phyloP scores from a whole-genome alignment of 129 eudicot genomes.

The Flaveria ramosissima region DNA sequence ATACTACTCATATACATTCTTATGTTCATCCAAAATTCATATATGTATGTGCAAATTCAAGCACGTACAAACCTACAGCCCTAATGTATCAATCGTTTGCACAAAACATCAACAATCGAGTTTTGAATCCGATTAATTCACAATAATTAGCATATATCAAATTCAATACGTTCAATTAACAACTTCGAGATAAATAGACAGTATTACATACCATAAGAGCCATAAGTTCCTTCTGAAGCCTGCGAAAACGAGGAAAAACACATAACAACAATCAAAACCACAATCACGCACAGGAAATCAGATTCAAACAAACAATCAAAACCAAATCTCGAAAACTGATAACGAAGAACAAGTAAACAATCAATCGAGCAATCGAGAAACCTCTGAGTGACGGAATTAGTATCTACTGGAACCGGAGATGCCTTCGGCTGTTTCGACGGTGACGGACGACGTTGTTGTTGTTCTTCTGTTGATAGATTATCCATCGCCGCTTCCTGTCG shows the following conservation, averaged over 20 bases:
- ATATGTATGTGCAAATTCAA: background rate
- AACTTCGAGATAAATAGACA: background rate
- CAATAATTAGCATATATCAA: slow-evolving; percentile 3
- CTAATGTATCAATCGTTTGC: background rate
- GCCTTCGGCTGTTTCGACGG: slow-evolving; percentile 50
- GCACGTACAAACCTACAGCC: background rate
- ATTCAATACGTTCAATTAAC: background rate
- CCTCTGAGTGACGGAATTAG: slow-evolving; percentile 77
- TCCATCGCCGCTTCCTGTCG: slow-evolving; percentile 44
- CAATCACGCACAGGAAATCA: slow-evolving; percentile 6
- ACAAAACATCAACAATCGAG: background rate
- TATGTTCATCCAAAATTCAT: too few species aligned
- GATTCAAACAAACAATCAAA: background rate
- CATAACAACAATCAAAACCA: background rate
- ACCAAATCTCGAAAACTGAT: background rate
- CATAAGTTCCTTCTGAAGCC: slow-evolving; percentile 90
- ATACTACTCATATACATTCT: too few species aligned
- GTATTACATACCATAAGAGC: slow-evolving; percentile 64
- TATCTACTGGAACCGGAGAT: slow-evolving; percentile 42
- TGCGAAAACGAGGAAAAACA: slow-evolving; percentile 28
- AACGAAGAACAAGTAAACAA: background rate
- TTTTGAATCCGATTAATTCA: background rate
- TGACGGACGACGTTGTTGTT: slow-evolving; percentile 41
- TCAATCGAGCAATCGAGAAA: slow-evolving; percentile 11
- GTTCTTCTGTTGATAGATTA: slow-evolving; percentile 45